Evolutionary conservation across 805 yeast genomes (phyloP).

Genomic region (Pichia nanzhaoensis): DNA sequence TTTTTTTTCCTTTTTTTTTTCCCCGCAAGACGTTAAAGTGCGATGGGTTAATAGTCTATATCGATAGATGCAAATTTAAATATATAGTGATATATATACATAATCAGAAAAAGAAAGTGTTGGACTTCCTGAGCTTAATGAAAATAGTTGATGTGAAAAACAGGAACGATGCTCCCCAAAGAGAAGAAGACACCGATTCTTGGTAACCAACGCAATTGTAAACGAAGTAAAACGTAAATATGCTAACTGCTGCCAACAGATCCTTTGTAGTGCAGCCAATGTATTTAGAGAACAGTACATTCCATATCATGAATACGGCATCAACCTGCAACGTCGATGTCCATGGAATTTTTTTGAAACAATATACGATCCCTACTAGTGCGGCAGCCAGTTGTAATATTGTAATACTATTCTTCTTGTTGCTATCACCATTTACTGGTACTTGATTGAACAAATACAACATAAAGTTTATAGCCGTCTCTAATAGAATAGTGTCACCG

Average conservation of each 20-base stretch:
- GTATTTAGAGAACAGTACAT: conserved; percentile 57
- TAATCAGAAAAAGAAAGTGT: background rate
- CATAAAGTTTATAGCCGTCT: too few relatives aligned
- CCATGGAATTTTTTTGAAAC: conserved; percentile 67
- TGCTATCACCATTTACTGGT: background rate
- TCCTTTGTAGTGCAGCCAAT: conserved; percentile 19
- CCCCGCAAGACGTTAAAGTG: too few relatives aligned
- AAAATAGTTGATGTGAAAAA: conserved; percentile 3
- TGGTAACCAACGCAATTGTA: conserved; percentile 9
- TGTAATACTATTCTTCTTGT: background rate
- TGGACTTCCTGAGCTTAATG: conserved; percentile 1
- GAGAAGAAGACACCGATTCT: conserved; percentile 14
- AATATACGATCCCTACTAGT: conserved; percentile 64
- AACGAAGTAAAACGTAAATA: conserved; percentile 16
- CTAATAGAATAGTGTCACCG: too few relatives aligned
- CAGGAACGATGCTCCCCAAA: conserved; percentile 17
- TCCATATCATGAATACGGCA: conserved; percentile 53
- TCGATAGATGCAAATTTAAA: too few relatives aligned
- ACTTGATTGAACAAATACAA: too few relatives aligned
- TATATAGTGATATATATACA: too few relatives aligned
- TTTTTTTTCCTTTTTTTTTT: too few relatives aligned
- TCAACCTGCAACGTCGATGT: conserved; percentile 57
- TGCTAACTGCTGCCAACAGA: conserved; percentile 16
- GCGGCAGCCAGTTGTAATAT: conserved; percentile 40
- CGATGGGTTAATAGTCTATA: too few relatives aligned